phyloP scores from a whole-genome alignment of 768 basidiomycete genomes.

The Ramaria sp. region DNA sequence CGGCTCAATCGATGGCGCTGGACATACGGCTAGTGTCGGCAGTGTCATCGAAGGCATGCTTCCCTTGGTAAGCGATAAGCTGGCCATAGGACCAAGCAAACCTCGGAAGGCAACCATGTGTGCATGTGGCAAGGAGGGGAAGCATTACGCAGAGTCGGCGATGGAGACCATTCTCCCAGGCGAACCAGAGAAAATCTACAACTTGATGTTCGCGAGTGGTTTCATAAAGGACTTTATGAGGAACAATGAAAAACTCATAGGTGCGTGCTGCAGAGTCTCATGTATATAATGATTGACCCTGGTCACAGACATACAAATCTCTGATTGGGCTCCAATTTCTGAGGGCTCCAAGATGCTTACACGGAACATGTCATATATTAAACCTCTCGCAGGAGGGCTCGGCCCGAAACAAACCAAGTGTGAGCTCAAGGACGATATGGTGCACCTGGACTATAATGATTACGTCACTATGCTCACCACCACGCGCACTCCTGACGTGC shows the following conservation, averaged over 20 bases:
- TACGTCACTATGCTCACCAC: slow-evolving; percentile 78
- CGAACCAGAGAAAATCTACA: slow-evolving; percentile 91
- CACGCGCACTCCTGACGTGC: slow-evolving; percentile 89
- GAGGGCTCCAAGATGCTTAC: slow-evolving; percentile 59
- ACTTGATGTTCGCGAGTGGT: slow-evolving; percentile 90
- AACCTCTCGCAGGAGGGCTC: slow-evolving; percentile 76
- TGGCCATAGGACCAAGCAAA: slow-evolving; percentile 12
- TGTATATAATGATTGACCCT: background rate
- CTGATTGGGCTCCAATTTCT: slow-evolving; percentile 77
- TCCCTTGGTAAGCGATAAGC: slow-evolving; percentile 20
- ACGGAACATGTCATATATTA: slow-evolving; percentile 94
- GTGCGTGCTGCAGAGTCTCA: slow-evolving; percentile 34
- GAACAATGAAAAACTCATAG: slow-evolving; percentile 78
- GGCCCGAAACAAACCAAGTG: slow-evolving; percentile 96
- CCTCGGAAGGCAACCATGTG: slow-evolving; percentile 60
- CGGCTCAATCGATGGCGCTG: slow-evolving; percentile 7
- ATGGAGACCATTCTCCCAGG: slow-evolving; percentile 77
- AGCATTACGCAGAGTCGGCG: slow-evolving; percentile 63
- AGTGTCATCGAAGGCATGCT: slow-evolving; percentile 8
- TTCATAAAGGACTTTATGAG: slow-evolving; percentile 93
- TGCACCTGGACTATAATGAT: slow-evolving; percentile 73
- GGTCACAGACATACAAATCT: slow-evolving; percentile 78
- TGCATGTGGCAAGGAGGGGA: slow-evolving; percentile 56
- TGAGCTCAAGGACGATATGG: slow-evolving; percentile 81
- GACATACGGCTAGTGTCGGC: slow-evolving; percentile 5